Evolutionary conservation across 2,329 filamentous ascomycete species (phyloP), one percentile per base, ranked within the genome.

Genomic region (Xylaria sp.): DNA sequence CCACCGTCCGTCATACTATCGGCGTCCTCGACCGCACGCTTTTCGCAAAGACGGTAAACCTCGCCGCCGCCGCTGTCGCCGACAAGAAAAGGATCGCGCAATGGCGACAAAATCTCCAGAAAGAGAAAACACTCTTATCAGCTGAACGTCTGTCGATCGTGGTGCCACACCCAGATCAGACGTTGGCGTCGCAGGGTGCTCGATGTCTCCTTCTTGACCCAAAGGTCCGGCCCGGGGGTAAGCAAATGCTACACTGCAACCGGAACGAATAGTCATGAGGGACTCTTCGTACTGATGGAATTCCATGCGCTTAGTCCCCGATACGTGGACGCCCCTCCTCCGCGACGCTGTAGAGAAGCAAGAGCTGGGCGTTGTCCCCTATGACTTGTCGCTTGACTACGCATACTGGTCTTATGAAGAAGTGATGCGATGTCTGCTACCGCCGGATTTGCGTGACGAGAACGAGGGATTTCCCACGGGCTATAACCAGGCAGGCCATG

Each of bases 401-500:
- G 48, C 66, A 32, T 70, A 70, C 65, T 74, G 67, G 67, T 20
- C 28, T 64, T 72, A 65, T 23, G 91, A 91, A 70, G 94, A 98
- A 74, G 92, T 99, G 48, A 92, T 98, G 77, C 85, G 85, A 58
- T 89, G 93, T 3, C 89, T 98, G 65, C 85, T 99, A 0, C 94
- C 94, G 0, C 90, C 94, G 73, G 90, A 93, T 57, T 85, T 92
- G 28, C 89, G 94, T 73, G 90, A 91, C 50, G 94, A 97, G 74
- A 61, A 76, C 44, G 87, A 88, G 54, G 91, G 92, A 72, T 90
- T 96, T 39, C 95, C 94, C 2, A 88, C 89, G 39, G 94, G 94
- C 58, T 98, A 97, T 84, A 94, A 94, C 66, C 90, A 91, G 44
- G 94, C 95, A 44, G 95, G 96, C 23, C 95, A 98, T 76, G 90